Evolutionary conservation across 73 alveolate genomes (phyloP).

Genomic region (Paramecium tetraurelia): DNA sequence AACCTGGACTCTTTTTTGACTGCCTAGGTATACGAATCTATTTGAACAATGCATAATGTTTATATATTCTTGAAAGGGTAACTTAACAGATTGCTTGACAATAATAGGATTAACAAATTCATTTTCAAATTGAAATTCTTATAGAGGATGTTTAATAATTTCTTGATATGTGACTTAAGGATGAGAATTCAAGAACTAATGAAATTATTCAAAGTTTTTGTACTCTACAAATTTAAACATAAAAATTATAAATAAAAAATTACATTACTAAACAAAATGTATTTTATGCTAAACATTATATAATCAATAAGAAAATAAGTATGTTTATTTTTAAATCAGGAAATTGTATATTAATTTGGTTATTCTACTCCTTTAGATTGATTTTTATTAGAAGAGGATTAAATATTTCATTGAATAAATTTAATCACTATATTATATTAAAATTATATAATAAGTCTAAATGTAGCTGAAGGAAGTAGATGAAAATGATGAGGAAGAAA

Average conservation of each 20-base stretch:
- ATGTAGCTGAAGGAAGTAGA: neutral
- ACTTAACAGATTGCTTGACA: neutral
- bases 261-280: neutral
- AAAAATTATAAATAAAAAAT: neutral
- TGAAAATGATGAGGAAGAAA: conserved; percentile 4
- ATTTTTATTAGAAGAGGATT: neutral
- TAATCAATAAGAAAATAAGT: neutral
- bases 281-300: neutral
- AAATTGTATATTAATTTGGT: neutral
- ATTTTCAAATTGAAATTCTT: neutral
- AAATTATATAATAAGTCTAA: neutral
- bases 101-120: neutral
- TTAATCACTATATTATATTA: neutral
- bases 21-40: neutral
- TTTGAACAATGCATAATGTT: neutral
- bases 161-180: neutral
- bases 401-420: neutral
- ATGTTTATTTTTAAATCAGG: neutral
- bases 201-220: neutral
- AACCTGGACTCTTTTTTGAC: neutral
- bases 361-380: neutral
- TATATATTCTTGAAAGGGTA: neutral
- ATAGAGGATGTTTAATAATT: neutral
- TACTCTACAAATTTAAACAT: neutral
- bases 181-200: neutral